Evolutionary conservation across 306 rosid genomes (phyloP).

Genomic region (Castanopsis chinensis): DNA sequence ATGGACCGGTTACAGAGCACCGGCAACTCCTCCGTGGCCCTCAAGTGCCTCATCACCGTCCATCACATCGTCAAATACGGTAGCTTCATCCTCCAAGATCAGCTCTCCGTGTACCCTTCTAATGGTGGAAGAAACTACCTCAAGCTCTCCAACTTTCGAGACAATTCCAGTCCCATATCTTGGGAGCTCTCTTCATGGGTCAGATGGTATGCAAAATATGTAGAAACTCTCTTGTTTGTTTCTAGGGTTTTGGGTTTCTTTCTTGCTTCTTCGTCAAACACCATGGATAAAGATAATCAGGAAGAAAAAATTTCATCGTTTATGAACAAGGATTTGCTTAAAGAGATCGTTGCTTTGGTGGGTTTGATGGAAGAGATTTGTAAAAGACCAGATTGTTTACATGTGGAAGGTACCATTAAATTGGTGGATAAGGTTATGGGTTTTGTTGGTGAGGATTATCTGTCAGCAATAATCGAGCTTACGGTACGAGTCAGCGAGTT

Average conservation of each 20-base stretch:
- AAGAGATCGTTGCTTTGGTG: constrained; percentile 54
- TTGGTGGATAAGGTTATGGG: constrained; percentile 47
- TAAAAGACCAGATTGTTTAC: constrained; percentile 36
- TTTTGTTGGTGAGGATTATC: constrained; percentile 49
- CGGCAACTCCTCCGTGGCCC: constrained; percentile 74
- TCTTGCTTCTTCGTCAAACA: constrained; percentile 25
- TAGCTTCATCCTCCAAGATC: constrained; percentile 82
- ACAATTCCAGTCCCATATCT: constrained; percentile 27
- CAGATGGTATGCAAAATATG: constrained; percentile 73
- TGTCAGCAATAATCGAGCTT: constrained; percentile 28
- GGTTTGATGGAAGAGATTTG: constrained; percentile 42
- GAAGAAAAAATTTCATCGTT: constrained; percentile 49
- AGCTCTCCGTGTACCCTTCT: constrained; percentile 70
- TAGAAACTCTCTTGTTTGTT: constrained; percentile 48
- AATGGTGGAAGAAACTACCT: constrained; percentile 88
- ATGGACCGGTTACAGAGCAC: constrained; percentile 85
- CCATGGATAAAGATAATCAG: constrained; percentile 10
- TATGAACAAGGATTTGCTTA: constrained; percentile 37
- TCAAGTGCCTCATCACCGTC: constrained; percentile 78
- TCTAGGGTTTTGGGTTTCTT: constrained; percentile 57
- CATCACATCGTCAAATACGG: constrained; percentile 65
- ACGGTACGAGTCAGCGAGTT: constrained; percentile 48
- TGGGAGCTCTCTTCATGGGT: constrained; percentile 90
- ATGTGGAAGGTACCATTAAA: constrained; percentile 16
- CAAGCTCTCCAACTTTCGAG: constrained; percentile 82